Conservation (phyloP, 1,139 yeast species). For the Lodderomyces parapsilosis region DNA sequence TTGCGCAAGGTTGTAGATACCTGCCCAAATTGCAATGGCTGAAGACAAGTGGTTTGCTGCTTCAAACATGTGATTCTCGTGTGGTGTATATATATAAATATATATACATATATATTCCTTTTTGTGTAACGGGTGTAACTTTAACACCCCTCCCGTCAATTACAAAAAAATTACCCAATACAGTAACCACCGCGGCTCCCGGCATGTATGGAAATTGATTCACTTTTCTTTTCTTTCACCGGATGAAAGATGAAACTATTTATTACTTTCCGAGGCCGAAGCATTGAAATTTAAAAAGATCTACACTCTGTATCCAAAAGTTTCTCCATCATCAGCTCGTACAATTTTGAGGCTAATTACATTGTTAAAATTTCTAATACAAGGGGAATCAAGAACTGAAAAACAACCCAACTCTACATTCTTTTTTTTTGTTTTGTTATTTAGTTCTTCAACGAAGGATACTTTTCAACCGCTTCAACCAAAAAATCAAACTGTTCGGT, state of each 20-base stretch:
- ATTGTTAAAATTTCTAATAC: no score
- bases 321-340: not conserved
- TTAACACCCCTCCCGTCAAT: conserved; percentile 1
- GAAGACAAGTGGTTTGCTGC: no score
- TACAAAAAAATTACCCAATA: not conserved
- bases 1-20: no score
- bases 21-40: no score
- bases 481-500: conserved; percentile 93
- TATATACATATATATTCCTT: no score
- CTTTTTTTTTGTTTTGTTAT: not conserved
- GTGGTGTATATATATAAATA: no score
- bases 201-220: not conserved
- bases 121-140: not conserved
- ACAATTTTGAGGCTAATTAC: no score
- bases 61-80: not conserved
- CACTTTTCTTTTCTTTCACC: no score
- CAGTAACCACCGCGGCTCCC: not conserved
- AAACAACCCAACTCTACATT: not conserved
- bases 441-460: conserved; percentile 41
- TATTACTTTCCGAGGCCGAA: no score
- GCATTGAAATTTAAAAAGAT: no score
- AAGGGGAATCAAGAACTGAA: not conserved
- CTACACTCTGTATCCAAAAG: no score
- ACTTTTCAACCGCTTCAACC: conserved; percentile 69
- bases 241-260: no score